Conservation (phyloP, 768 basidiomycete species). For the Lactifluus piperatus region DNA sequence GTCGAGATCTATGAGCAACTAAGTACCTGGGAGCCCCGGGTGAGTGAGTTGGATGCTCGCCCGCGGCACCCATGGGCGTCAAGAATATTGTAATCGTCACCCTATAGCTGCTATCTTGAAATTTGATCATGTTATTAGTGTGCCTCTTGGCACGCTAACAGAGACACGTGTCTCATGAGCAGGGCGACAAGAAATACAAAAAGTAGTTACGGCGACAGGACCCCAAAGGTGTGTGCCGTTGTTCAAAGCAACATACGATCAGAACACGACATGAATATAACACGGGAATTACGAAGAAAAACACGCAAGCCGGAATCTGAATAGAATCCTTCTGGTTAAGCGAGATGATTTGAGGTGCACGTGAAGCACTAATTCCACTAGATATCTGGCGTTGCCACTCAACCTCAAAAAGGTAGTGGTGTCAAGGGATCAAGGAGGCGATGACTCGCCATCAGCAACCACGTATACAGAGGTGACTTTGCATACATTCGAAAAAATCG, state of each 20-base stretch:
- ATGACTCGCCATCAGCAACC: background rate
- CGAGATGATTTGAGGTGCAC: background rate
- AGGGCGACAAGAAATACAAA: background rate
- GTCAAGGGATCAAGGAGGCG: background rate
- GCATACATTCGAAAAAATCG: background rate
- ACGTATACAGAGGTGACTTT: background rate
- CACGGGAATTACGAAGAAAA: background rate
- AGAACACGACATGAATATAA: background rate
- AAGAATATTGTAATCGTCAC: background rate
- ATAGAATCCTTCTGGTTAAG: background rate
- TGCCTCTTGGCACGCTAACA: background rate
- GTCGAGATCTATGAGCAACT: background rate
- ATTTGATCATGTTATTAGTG: background rate
- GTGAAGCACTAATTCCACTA: background rate
- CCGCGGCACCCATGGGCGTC: background rate
- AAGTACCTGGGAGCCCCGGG: background rate
- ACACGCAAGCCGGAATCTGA: background rate
- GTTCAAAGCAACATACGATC: background rate
- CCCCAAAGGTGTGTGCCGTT: background rate
- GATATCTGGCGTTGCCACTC: background rate
- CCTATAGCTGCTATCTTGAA: background rate
- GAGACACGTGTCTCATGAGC: background rate
- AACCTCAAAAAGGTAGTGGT: background rate
- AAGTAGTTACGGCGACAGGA: conserved; percentile 1
- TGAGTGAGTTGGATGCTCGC: background rate